Conservation (phyloP, 495 filamentous ascomycete species). For the Aspergillus biplanus region DNA sequence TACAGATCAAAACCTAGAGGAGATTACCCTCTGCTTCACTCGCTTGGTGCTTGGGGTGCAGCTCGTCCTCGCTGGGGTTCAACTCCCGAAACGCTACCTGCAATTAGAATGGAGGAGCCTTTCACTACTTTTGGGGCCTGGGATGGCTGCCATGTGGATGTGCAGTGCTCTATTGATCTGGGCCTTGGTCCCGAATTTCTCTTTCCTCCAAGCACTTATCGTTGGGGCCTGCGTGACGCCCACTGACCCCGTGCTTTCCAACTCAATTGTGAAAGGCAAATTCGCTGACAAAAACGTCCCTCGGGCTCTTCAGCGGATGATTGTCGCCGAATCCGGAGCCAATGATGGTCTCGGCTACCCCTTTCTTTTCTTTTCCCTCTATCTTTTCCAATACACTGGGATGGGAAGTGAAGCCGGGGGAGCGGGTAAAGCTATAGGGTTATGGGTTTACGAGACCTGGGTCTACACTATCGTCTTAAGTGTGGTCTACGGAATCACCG, state of each 20-base stretch:
- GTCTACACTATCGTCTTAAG: slow-evolving; percentile 81
- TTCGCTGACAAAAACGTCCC: slow-evolving; percentile 92
- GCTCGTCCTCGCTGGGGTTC: slow-evolving; percentile 85
- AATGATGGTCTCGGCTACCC: slow-evolving; percentile 96
- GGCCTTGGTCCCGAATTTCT: slow-evolving; percentile 73
- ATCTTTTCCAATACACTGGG: slow-evolving; percentile 75
- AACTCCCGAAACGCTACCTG: slow-evolving; percentile 87
- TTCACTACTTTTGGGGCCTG: slow-evolving; percentile 75
- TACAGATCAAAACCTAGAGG: slow-evolving; percentile 58
- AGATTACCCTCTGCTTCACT: slow-evolving; percentile 80
- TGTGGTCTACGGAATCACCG: slow-evolving; percentile 71
- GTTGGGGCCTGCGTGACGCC: slow-evolving; percentile 86
- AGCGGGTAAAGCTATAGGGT: slow-evolving; percentile 66
- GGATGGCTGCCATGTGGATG: slow-evolving; percentile 92
- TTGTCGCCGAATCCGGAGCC: slow-evolving; percentile 87
- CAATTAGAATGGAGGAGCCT: slow-evolving; percentile 80
- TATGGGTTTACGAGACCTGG: slow-evolving; percentile 91
- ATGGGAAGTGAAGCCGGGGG: slow-evolving; percentile 62
- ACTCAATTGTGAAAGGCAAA: slow-evolving; percentile 90
- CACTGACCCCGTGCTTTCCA: slow-evolving; percentile 88
- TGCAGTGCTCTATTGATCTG: slow-evolving; percentile 76
- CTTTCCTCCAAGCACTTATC: slow-evolving; percentile 76
- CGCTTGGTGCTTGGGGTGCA: slow-evolving; percentile 91
- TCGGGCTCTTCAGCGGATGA: slow-evolving; percentile 78
- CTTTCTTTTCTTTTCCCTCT: slow-evolving; percentile 84